Evolutionary conservation across 2,329 filamentous ascomycete genomes (phyloP), one percentile per base, ranked within the genome.

Genomic region (Ambrosiella cleistominuta): DNA sequence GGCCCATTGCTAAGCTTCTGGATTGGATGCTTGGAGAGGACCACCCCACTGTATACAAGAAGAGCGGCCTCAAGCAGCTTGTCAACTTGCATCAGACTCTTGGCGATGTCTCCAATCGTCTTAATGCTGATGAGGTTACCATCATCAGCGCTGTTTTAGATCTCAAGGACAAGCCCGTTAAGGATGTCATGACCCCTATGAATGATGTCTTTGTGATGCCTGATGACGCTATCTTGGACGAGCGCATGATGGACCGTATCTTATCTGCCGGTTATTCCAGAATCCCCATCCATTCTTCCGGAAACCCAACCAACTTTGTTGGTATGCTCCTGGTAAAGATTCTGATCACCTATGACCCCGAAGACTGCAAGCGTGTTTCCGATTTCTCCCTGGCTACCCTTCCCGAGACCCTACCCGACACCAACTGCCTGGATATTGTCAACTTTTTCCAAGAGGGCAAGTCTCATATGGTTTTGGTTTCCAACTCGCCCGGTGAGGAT

Each of bases 381-480:
- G 91, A 97, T 62, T 96, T 98, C 67, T 83, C 89, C 7, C 76
- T 98, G 55, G 93, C 93, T 12, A 96, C 93, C 0, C 80, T 98
- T 6, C 93, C 94, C 1, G 93, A 98, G 70, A 98, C 93, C 0
- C 81, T 88, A 8, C 88, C 93, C 0, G 88, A 96, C 67, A 98
- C 93, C 0, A 96, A 90, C 72, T 98, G 93, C 68, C 72, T 98
- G 58, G 93, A 98, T 69, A 97, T 98, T 66, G 88, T 98, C 72
- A 98, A 98, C 72, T 98, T 96, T 71, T 98, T 98, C 74, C 93
- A 98, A 70, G 93, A 98, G 74, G 93, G 93, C 65, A 98, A 98
- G 69, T 95, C 90, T 1, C 93, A 98, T 70, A 95, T 98, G 90
- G 91, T 97, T 0, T 75, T 98, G 36, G 93, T 97, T 7, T 96